Base-by-base conservation (phyloP, 495 filamentous ascomycete species). In the Aspergillus cristatus region DNA sequence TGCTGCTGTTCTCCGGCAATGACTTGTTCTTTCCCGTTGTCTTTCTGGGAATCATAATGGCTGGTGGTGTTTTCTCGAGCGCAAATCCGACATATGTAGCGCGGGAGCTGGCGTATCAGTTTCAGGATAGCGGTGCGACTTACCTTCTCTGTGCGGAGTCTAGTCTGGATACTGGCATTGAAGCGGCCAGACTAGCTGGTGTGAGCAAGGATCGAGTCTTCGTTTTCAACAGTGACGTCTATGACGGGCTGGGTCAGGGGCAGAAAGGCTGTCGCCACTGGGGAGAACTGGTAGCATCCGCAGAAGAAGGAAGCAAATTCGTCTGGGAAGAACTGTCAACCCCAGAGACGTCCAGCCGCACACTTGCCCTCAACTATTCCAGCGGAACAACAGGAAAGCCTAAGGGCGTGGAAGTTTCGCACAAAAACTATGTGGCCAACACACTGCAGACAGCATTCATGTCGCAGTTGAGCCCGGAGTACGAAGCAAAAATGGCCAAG, bases 391-490 rank as follows among this genome's bases (percentile, higher is more conserved):
- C 86, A 0, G 86, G 86, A 3, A 65, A 84, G 5, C 82, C 86
- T 11, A 94, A 93, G 53, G 86, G 86, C 15, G 86, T 90, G 16
- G 79, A 83, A 55, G 78, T 91, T 43, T 72, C 78, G 11, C 86
- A 93, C 56, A 57, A 63, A 26, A 80, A 84, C 43, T 82, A 87
- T 47, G 66, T 84, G 14, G 66, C 82, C 34, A 87, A 91, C 53
- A 71, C 61, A 35, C 70, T 82, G 40, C 73, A 80, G 51, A 73
- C 7, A 66, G 62, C 14, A 54, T 63, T 46, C 42, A n/a, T 74
- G n/a, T 53, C 55, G 3, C 44, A 57, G 1, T 54, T 76, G 12
- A 48, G 68, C 16, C 68, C 72, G 0, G 60, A 76, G 7, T 71
- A 71, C 47, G 58, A 58, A 24, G 32, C 40, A 36, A 51, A 58